Conservation (phyloP, 2,329 filamentous ascomycete species). For the Penicillium sclerotiorum region DNA sequence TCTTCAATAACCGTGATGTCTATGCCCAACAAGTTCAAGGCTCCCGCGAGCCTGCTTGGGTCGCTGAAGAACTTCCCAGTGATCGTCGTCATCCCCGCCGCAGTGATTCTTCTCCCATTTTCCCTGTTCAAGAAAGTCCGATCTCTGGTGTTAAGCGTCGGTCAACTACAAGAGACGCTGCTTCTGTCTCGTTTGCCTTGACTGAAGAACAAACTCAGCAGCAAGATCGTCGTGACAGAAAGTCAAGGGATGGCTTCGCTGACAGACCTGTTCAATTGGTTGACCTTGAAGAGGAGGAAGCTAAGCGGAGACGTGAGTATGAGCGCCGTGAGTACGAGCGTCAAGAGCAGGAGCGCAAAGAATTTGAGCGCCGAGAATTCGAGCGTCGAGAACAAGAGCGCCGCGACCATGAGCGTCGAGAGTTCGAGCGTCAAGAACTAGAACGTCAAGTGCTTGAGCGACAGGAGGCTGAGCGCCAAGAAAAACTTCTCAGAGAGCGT, state of each 20-base stretch:
- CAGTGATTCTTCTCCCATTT: slow-evolving; percentile 51
- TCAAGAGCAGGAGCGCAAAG: slow-evolving; percentile 14
- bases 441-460: neutral
- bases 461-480: slow-evolving; percentile 17
- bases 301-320: neutral
- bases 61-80: slow-evolving; percentile 9
- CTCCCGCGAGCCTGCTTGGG: slow-evolving; percentile 15
- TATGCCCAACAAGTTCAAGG: slow-evolving; percentile 20
- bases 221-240: slow-evolving; percentile 13
- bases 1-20: slow-evolving; percentile 34
- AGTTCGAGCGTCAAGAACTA: neutral
- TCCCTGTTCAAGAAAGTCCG: slow-evolving; percentile 34
- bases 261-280: slow-evolving; percentile 30
- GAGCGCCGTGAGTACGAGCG: slow-evolving; percentile 9
- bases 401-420: neutral
- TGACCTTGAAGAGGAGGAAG: slow-evolving; percentile 31
- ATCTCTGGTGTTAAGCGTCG: slow-evolving; percentile 34
- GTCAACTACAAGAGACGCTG: slow-evolving; percentile 40
- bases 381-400: neutral
- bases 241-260: slow-evolving; percentile 23
- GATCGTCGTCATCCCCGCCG: slow-evolving; percentile 35
- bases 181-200: slow-evolving; percentile 60
- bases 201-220: slow-evolving; percentile 55
- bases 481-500: slow-evolving; percentile 17
- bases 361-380: slow-evolving; percentile 13